These are phyloP conservation scores for Aspergillus cavernicola DNA, from an alignment of 495 filamentous ascomycete genomes.

Conservation along the genomic window DNA sequence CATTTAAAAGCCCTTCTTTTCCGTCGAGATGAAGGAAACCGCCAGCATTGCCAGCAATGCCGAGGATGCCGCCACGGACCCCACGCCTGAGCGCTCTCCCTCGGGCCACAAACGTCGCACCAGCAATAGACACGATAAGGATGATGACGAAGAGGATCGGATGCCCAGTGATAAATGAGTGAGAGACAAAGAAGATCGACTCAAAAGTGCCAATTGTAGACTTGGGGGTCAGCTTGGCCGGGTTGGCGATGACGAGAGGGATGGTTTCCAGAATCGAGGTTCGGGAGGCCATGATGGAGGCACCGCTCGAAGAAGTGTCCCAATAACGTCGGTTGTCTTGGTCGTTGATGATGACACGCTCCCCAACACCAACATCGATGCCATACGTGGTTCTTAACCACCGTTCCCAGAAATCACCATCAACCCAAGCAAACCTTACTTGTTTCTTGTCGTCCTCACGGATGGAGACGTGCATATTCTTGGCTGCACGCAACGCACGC, in stretches of 20 bases:
- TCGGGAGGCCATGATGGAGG: conserved; percentile 80
- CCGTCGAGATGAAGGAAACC: conserved; percentile 77
- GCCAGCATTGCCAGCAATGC: conserved; percentile 50
- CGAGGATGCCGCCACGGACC: conserved; percentile 48
- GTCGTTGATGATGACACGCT: conserved; percentile 94
- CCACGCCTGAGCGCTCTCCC: conserved; percentile 31
- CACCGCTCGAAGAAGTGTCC: conserved; percentile 86
- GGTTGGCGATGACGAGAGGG: conserved; percentile 66
- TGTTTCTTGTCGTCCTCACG: conserved; percentile 81
- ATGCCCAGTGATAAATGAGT: conserved; percentile 62
- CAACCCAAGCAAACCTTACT: conserved; percentile 97
- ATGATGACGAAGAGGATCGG: conserved; percentile 66
- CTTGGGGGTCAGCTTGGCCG: conserved; percentile 82
- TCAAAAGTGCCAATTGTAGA: conserved; percentile 75
- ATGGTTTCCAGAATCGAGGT: conserved; percentile 95
- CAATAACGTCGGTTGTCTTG: conserved; percentile 94
- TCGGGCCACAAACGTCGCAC: conserved; percentile 31
- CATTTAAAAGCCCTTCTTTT: conserved; percentile 65
- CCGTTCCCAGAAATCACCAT: conserved; percentile 94
- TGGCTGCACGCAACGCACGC: conserved; percentile 78
- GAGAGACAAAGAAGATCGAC: conserved; percentile 73
- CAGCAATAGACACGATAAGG: conserved; percentile 45
- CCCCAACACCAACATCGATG: conserved; percentile 77
- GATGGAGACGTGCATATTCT: conserved; percentile 87
- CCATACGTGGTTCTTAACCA: conserved; percentile 95